phyloP scores from a whole-genome alignment of 2,329 filamentous ascomycete species.

The Penicillium corylophilum region DNA sequence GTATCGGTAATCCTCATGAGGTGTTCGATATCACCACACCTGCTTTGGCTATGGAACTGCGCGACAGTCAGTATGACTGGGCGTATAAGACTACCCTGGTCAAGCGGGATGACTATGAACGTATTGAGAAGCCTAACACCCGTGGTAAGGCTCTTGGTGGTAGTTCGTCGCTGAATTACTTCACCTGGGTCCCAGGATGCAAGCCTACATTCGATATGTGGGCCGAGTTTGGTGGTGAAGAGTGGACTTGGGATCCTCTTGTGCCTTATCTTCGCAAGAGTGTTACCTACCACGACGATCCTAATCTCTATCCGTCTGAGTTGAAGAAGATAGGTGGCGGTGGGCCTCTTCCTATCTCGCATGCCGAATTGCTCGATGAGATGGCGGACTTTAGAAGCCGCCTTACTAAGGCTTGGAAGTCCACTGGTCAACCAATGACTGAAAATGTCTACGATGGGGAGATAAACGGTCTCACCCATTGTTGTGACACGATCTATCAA shows the following conservation, averaged over 20 bases:
- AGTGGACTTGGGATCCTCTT: conserved; percentile 58
- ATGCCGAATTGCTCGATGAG: conserved; percentile 42
- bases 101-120: conserved; percentile 54
- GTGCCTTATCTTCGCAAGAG: conserved; percentile 56
- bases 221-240: conserved; percentile 46
- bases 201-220: conserved; percentile 57
- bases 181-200: conserved; percentile 61
- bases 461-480: conserved; percentile 55
- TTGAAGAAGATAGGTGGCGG: conserved; percentile 52
- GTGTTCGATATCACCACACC: conserved; percentile 60
- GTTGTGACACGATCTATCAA: conserved; percentile 58
- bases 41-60: conserved; percentile 55
- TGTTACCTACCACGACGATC: conserved; percentile 58
- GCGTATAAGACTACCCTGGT: conserved; percentile 62
- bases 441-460: conserved; percentile 48
- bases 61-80: conserved; percentile 60
- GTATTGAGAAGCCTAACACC: conserved; percentile 64
- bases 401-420: too few relatives aligned
- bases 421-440: too few relatives aligned
- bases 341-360: conserved; percentile 57
- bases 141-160: conserved; percentile 61
- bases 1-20: conserved; percentile 47
- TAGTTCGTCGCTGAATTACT: conserved; percentile 61
- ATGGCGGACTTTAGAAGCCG: too few relatives aligned
- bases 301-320: conserved; percentile 46